These are phyloP conservation scores for Coelastrella sp. DNA, from an alignment of 139 green algal genomes.

Conservation along the genomic window DNA sequence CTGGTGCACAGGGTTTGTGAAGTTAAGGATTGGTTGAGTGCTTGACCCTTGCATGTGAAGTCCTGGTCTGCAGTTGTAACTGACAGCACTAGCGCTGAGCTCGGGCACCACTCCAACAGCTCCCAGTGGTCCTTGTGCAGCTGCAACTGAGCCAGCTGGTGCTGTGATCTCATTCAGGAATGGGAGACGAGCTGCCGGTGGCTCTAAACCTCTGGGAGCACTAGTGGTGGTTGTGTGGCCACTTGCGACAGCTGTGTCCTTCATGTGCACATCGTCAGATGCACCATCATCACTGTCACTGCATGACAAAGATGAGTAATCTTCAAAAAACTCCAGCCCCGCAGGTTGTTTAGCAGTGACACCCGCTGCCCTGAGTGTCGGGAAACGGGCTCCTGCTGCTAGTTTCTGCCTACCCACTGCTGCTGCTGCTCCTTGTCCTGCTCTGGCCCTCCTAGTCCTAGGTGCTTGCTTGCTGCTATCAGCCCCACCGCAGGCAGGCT, in stretches of 20 bases:
- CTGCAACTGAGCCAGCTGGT: no score
- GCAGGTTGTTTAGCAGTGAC: background rate
- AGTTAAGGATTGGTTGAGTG: no score
- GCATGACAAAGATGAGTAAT: background rate
- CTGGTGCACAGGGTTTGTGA: background rate
- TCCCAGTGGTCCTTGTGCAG: no score
- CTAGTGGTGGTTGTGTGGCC: background rate
- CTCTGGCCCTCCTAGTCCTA: background rate
- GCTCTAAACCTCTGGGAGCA: background rate
- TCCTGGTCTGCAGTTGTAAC: no score
- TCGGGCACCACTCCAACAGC: no score
- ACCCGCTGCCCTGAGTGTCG: background rate
- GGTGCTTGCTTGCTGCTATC: background rate
- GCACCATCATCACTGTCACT: background rate
- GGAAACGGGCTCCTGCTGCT: background rate
- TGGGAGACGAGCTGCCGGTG: background rate
- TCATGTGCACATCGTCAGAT: background rate
- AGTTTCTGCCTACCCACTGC: background rate
- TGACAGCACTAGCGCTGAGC: no score
- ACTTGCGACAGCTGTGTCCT: background rate
- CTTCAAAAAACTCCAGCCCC: background rate
- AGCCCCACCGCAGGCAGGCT: background rate
- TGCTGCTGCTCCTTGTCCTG: background rate
- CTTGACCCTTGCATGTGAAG: no score
- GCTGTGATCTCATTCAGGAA: no score